Evolutionary conservation across 805 yeast species (phyloP).

Genomic region (Lipomyces yamadae): DNA sequence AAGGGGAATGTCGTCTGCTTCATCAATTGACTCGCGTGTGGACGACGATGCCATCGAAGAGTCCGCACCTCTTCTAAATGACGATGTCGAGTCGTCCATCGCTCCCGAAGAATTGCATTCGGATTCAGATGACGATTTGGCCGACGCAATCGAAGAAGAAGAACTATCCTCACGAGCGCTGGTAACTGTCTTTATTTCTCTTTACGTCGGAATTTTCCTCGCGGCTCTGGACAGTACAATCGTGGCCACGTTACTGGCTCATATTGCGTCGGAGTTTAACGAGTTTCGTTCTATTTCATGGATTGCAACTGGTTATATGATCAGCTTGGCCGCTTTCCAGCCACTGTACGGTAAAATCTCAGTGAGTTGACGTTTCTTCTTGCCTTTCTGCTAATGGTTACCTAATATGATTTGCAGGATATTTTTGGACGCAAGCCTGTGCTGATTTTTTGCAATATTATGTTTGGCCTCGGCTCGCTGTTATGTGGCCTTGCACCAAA

Average conservation of each 20-base stretch:
- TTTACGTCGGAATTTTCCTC: slow-evolving; percentile 52
- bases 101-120: slow-evolving; percentile 8
- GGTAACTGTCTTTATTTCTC: slow-evolving; percentile 30
- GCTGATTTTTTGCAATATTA: slow-evolving; percentile 50
- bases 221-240: slow-evolving; percentile 59
- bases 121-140: neutral
- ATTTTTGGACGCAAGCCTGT: slow-evolving; percentile 53
- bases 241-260: slow-evolving; percentile 57
- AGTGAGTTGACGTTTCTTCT: slow-evolving; percentile 32
- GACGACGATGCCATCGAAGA: slow-evolving; percentile 23
- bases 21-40: neutral
- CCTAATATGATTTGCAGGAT: slow-evolving; percentile 47
- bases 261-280: slow-evolving; percentile 63
- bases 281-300: slow-evolving; percentile 60
- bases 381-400: neutral
- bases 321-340: slow-evolving; percentile 75
- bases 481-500: slow-evolving; percentile 52
- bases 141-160: slow-evolving; percentile 27
- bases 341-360: slow-evolving; percentile 71
- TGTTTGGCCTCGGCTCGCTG: slow-evolving; percentile 56
- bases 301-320: slow-evolving; percentile 75
- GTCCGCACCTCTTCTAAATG: slow-evolving; percentile 25
- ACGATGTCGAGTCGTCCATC: slow-evolving; percentile 17
- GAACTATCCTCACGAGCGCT: slow-evolving; percentile 23
- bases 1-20: neutral